Evolutionary conservation across 2,329 filamentous ascomycete genomes (phyloP).

Genomic region (Hymenoscyphus fructigenus): DNA sequence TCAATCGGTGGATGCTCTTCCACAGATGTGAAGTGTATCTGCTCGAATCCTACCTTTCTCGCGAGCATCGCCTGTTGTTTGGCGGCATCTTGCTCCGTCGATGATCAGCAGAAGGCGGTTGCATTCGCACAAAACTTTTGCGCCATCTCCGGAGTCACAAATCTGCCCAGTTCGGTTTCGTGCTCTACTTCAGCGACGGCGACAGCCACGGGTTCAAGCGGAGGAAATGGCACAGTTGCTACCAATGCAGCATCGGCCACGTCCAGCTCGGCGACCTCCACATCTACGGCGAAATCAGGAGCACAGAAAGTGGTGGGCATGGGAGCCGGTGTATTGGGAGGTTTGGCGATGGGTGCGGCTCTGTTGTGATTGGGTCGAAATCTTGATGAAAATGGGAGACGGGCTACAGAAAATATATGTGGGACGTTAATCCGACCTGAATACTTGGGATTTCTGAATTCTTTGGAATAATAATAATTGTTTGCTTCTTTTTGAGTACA

Average conservation of each 20-base stretch:
- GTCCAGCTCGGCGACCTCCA: background rate
- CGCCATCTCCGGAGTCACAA: conserved; percentile 36
- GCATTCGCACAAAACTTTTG: conserved; percentile 39
- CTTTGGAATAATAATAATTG: background rate
- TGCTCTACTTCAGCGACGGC: conserved; percentile 10
- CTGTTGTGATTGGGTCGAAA: conserved; percentile 18
- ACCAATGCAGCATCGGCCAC: background rate
- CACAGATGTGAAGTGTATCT: conserved; percentile 50
- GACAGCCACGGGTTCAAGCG: background rate
- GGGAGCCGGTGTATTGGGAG: conserved; percentile 26
- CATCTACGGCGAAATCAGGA: conserved; percentile 19
- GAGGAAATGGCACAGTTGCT: background rate
- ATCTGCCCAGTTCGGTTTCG: conserved; percentile 22
- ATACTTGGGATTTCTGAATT: background rate
- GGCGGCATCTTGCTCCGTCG: conserved; percentile 40
- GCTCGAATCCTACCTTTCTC: conserved; percentile 46
- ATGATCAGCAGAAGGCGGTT: conserved; percentile 41
- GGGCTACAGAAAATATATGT: background rate
- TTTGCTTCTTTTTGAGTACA: background rate
- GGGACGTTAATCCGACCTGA: conserved; percentile 1
- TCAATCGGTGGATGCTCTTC: conserved; percentile 41
- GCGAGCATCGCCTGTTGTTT: conserved; percentile 50
- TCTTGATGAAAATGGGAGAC: background rate
- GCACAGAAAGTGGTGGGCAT: conserved; percentile 25
- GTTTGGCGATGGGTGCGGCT: conserved; percentile 25